Evolutionary conservation across 148 eudicot species (phyloP), one percentile per base, ranked within the genome.

Genomic region (Pharnaceum exiguum): DNA sequence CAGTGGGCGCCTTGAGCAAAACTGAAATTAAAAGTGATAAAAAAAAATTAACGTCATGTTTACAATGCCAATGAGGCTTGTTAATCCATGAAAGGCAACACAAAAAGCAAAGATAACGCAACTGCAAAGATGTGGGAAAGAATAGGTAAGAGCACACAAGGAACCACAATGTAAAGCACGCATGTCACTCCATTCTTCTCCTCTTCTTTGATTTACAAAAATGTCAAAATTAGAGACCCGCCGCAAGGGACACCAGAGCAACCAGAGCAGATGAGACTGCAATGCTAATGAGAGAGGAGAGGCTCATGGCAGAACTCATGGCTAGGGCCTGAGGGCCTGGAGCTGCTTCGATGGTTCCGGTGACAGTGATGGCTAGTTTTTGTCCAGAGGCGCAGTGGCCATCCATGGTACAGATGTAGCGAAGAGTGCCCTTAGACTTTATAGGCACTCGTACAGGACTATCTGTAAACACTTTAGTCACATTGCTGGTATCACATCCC

Each of bases 361-460:
- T 23, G 17, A 55, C 46, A 4, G 36, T 24, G 31, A 55, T 37
- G 59, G 59, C 46, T 15, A 55, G 27, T 24, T 37, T 55, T 8
- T 19, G 45, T 12, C 59, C 59, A 5, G 18, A 4, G 21, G 0
- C 23, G 26, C 59, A 55, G 11, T 55, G 59, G 31, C 12, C 31
- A 13, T 3, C 31, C 6, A 55, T 16, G 45, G 46, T 37, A 46
- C 59, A 55, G 0, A 55, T 55, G 59, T 36, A 55, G 59, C 38
- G 46, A 37, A 55, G 32, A 23, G 36, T 44, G 30, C 46, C 59
- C 2, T 7, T 55, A 11, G 42, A 19, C 10, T 55, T 39, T n/a
- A 55, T 29, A 37, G 59, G 45, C 23, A 36, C 12, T 21, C 21
- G 11, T 24, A 19, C 45, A 1, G 46, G 59, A 8, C 30, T 15